A percentile compares a stretch with the other conserved stretches of the same genome.
Evolutionary conservation across 1,139 yeast species (phyloP).

Genomic region (Taiozyma sp.): DNA sequence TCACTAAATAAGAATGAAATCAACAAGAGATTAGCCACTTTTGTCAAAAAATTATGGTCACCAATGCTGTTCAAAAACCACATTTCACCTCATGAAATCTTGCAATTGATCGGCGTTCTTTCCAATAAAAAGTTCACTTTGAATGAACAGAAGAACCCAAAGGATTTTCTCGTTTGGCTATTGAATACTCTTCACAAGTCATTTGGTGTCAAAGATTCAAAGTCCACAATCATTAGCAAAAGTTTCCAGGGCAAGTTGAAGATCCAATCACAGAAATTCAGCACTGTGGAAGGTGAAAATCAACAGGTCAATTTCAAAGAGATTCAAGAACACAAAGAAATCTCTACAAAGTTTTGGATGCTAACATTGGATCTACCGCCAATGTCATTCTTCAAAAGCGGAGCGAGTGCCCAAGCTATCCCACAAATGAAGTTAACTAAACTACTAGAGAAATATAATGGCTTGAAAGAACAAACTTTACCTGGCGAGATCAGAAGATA

Average conservation of each 20-base stretch:
- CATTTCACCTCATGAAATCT: constrained; percentile 63
- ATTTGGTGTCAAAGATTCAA: constrained; percentile 26
- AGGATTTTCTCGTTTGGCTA: constrained; percentile 54
- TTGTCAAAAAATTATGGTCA: constrained; percentile 64
- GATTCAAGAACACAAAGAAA: constrained; percentile 15
- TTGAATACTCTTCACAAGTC: constrained; percentile 43
- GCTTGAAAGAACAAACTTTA: constrained; percentile 29
- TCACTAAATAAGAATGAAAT: constrained; percentile 23
- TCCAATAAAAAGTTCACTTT: constrained; percentile 41
- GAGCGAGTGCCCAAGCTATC: constrained; percentile 32
- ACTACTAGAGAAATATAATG: constrained; percentile 45
- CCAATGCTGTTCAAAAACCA: constrained; percentile 51
- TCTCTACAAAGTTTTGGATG: constrained; percentile 48
- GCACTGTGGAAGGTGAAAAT: constrained; percentile 16
- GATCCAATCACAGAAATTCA: constrained; percentile 28
- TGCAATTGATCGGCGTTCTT: constrained; percentile 40
- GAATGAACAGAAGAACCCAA: constrained; percentile 44
- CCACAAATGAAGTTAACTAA: constrained; percentile 49
- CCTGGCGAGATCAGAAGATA: constrained; percentile 34
- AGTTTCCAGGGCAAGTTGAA: constrained; percentile 52
- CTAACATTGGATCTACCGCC: constrained; percentile 58
- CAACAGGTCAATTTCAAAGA: constrained; percentile 26
- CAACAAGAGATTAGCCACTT: constrained; percentile 35
- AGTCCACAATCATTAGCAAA: constrained; percentile 22
- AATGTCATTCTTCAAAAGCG: constrained; percentile 48